These are phyloP conservation scores for Rhodosporidiobolus sp. DNA, from an alignment of 768 basidiomycete species.

Conservation along the genomic window DNA sequence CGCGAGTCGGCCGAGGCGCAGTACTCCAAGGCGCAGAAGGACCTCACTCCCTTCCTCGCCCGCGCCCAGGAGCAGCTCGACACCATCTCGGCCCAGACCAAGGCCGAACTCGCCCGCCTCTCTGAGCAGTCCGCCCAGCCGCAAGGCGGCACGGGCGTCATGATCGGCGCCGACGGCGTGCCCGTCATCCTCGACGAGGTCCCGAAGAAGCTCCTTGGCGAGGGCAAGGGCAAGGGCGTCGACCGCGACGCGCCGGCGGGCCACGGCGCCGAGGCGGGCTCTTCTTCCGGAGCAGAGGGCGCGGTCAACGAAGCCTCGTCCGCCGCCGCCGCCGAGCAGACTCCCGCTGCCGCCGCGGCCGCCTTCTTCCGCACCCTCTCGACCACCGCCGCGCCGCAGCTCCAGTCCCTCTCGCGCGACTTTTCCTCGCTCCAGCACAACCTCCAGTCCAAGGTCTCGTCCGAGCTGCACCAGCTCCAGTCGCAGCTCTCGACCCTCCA, in stretches of 20 bases:
- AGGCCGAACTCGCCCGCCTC: slow-evolving; percentile 33
- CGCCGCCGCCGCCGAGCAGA: background rate
- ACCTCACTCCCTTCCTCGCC: slow-evolving; percentile 35
- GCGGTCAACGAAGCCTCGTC: background rate
- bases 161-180: slow-evolving; percentile 35
- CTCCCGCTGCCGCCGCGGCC: slow-evolving; percentile 33
- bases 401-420: slow-evolving; percentile 31
- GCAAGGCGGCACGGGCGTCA: background rate
- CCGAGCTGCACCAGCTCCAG: slow-evolving; percentile 34
- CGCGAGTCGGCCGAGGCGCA: slow-evolving; percentile 30
- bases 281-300: background rate
- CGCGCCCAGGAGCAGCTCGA: slow-evolving; percentile 31
- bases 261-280: background rate
- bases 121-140: slow-evolving; percentile 5
- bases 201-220: slow-evolving; percentile 10
- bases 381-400: slow-evolving; percentile 18
- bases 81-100: slow-evolving; percentile 22
- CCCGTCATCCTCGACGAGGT: slow-evolving; percentile 29
- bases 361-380: slow-evolving; percentile 36
- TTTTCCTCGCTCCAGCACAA: slow-evolving; percentile 26
- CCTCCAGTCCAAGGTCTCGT: slow-evolving; percentile 23
- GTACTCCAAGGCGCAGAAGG: slow-evolving; percentile 25
- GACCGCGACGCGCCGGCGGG: slow-evolving; percentile 9
- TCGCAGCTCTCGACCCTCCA: slow-evolving; percentile 47
- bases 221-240: slow-evolving; percentile 39